These are phyloP conservation scores for Komagataella mondaviorum DNA, from an alignment of 805 yeast genomes.

Conservation along the genomic window DNA sequence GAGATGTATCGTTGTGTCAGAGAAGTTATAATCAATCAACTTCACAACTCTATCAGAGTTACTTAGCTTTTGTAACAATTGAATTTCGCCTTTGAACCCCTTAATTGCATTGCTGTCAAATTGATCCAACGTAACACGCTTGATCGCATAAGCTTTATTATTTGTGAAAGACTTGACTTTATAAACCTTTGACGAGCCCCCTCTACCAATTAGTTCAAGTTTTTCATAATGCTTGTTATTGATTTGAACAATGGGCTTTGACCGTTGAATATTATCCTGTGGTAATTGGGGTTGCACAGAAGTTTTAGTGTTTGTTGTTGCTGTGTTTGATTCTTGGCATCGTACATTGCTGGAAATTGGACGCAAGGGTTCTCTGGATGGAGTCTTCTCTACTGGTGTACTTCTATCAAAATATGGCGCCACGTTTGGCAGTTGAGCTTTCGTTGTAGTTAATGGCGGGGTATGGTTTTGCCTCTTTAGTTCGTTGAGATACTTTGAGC, in stretches of 20 bases:
- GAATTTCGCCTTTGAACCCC: conserved; percentile 87
- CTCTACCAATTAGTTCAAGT: conserved; percentile 72
- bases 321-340: conserved; percentile 1
- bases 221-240: conserved; percentile 60
- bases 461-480: conserved; percentile 9
- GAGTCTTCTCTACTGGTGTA: conserved; percentile 8
- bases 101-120: conserved; percentile 60
- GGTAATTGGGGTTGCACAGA: neutral
- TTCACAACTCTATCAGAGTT: conserved; percentile 63
- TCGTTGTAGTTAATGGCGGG: conserved; percentile 7
- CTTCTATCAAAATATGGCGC: conserved; percentile 3
- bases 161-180: conserved; percentile 44
- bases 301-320: neutral
- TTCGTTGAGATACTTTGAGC: conserved; percentile 2
- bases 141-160: conserved; percentile 61
- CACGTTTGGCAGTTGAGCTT: conserved; percentile 6
- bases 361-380: conserved; percentile 3
- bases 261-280: neutral
- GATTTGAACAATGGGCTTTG: conserved; percentile 15
- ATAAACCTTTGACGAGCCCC: conserved; percentile 88
- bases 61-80: conserved; percentile 46
- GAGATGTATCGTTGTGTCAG: conserved; percentile 47
- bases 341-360: conserved; percentile 4
- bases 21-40: conserved; percentile 60
- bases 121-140: conserved; percentile 69